Evolutionary conservation across 2,329 filamentous ascomycete species (phyloP).

Genomic region (Cladosporium phlei): DNA sequence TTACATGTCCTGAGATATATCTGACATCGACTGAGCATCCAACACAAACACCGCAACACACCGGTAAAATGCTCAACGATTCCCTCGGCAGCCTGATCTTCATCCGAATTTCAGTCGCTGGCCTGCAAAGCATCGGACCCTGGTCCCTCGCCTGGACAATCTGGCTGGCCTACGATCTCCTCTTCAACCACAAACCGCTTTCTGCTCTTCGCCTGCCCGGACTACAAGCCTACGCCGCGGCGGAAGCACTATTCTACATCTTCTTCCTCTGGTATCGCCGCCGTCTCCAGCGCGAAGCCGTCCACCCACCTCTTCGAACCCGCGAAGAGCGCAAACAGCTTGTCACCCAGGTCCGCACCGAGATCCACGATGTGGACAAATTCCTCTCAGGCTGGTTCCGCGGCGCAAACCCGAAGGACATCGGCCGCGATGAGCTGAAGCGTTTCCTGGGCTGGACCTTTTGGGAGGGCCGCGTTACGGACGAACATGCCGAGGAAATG

Average conservation of each 20-base stretch:
- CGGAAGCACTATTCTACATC: constrained; percentile 54
- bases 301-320: constrained; percentile 46
- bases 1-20: too few relatives aligned
- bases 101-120: constrained; percentile 20
- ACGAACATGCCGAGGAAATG: constrained; percentile 47
- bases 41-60: too few relatives aligned
- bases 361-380: constrained; percentile 50
- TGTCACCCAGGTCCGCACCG: constrained; percentile 53
- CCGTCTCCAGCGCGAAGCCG: constrained; percentile 49
- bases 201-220: constrained; percentile 12
- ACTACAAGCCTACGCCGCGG: constrained; percentile 42
- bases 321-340: constrained; percentile 49
- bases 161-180: constrained; percentile 13
- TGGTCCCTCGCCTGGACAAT: constrained; percentile 21
- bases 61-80: constrained; percentile 27
- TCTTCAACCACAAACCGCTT: background rate
- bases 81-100: constrained; percentile 17
- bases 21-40: too few relatives aligned
- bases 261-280: constrained; percentile 50
- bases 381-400: constrained; percentile 64
- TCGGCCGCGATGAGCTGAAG: constrained; percentile 62
- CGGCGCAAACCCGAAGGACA: constrained; percentile 53
- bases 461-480: constrained; percentile 56
- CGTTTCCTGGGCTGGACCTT: constrained; percentile 67
- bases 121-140: constrained; percentile 19